Percentiles rank a stretch among this genome's conserved stretches.
These are phyloP conservation scores for Histomonas meleagridis DNA, from an alignment of 208 protist genomes.

Conservation along the genomic window DNA sequence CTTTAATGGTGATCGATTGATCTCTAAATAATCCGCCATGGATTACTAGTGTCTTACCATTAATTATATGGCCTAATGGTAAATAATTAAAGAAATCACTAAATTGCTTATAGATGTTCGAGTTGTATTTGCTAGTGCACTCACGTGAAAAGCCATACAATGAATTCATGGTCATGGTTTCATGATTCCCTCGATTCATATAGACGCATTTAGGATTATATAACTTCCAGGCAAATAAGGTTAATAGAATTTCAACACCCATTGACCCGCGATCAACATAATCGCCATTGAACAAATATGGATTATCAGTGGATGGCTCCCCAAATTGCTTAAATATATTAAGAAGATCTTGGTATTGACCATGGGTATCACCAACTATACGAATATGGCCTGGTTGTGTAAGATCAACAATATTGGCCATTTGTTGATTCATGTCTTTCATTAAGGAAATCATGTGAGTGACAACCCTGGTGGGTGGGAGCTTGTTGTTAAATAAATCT, in stretches of 20 bases:
- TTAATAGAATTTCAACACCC: conserved; percentile 29
- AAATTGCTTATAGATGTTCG: not conserved
- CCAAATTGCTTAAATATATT: not conserved
- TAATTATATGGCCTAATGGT: not conserved
- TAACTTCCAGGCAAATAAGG: not conserved
- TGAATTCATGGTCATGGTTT: not conserved
- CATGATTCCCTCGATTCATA: conserved; percentile 31
- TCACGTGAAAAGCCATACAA: conserved; percentile 30
- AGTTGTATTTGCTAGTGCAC: not conserved
- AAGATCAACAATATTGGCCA: not conserved
- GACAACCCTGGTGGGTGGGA: not conserved
- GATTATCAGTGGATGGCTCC: not conserved
- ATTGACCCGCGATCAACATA: conserved; percentile 37
- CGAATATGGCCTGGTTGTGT: not conserved
- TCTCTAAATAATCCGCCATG: conserved; percentile 32
- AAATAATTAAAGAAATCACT: conserved; percentile 16
- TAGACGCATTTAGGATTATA: not conserved
- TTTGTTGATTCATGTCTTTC: not conserved
- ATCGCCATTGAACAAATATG: conserved; percentile 42
- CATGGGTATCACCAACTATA: conserved; percentile 8
- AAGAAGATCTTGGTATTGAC: not conserved
- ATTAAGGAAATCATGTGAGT: not conserved
- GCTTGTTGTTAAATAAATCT: not conserved
- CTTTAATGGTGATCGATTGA: not conserved
- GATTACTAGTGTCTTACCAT: not conserved